A percentile compares a stretch with the other conserved stretches of the same genome.
Conservation (phyloP, 2,329 filamentous ascomycete species). For the Blastomyces gilchristii region DNA sequence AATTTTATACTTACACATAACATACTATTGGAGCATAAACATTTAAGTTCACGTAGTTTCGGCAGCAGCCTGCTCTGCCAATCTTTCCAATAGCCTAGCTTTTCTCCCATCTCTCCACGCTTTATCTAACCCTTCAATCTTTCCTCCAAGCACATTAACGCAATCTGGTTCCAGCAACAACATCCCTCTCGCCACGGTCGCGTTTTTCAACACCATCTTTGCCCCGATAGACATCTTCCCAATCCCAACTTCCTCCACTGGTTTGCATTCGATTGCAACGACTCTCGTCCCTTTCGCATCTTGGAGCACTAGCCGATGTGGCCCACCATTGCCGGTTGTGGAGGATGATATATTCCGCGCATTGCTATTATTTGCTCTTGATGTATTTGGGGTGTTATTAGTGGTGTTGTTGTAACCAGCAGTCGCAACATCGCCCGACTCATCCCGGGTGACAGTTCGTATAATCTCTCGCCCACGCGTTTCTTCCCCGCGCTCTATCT, state of each 20-base stretch:
- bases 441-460: slow-evolving; percentile 52
- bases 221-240: slow-evolving; percentile 57
- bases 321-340: slow-evolving; percentile 36
- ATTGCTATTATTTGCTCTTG: slow-evolving; percentile 16
- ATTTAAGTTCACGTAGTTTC: not conserved
- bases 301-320: slow-evolving; percentile 73
- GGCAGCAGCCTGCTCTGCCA: slow-evolving; percentile 27
- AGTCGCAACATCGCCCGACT: slow-evolving; percentile 23
- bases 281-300: slow-evolving; percentile 61
- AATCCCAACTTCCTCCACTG: slow-evolving; percentile 55
- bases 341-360: slow-evolving; percentile 8
- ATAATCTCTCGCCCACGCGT: slow-evolving; percentile 69
- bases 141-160: slow-evolving; percentile 72
- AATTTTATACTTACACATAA: not conserved
- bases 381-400: slow-evolving; percentile 5
- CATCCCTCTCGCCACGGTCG: slow-evolving; percentile 59
- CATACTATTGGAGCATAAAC: not conserved
- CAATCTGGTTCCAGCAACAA: slow-evolving; percentile 63
- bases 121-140: slow-evolving; percentile 69
- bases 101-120: slow-evolving; percentile 66
- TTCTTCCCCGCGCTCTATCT: slow-evolving; percentile 42
- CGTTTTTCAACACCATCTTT: slow-evolving; percentile 64
- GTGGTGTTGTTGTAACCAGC: not conserved
- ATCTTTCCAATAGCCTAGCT: slow-evolving; percentile 53
- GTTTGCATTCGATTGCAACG: slow-evolving; percentile 61